A percentile compares a stretch with the other conserved stretches of the same genome.
Evolutionary conservation across 768 basidiomycete genomes (phyloP).

Genomic region (Mycena metata): DNA sequence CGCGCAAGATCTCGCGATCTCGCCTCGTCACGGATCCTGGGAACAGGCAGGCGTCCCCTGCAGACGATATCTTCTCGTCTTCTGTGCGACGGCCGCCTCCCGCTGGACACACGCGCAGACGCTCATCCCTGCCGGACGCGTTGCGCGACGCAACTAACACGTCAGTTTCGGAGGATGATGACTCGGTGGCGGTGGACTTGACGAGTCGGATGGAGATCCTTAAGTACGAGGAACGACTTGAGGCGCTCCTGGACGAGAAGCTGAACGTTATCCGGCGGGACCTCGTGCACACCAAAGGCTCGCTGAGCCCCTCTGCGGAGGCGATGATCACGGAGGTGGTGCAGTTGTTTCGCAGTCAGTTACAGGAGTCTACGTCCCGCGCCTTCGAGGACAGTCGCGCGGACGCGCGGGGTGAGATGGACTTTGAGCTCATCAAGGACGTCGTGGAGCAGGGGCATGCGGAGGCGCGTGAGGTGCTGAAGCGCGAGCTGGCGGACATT

Average conservation of each 20-base stretch:
- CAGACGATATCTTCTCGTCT: conserved; percentile 60
- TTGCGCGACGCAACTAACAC: conserved; percentile 62
- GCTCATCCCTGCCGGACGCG: conserved; percentile 71
- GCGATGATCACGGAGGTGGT: conserved; percentile 76
- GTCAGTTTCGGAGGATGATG: conserved; percentile 53
- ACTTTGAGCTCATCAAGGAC: conserved; percentile 81
- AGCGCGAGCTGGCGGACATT: conserved; percentile 69
- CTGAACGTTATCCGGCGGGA: conserved; percentile 65
- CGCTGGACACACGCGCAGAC: conserved; percentile 55
- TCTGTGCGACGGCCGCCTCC: conserved; percentile 37
- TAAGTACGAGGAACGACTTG: conserved; percentile 72
- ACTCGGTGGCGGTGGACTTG: conserved; percentile 64
- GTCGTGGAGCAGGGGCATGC: conserved; percentile 77
- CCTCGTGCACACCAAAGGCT: conserved; percentile 41
- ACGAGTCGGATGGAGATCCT: conserved; percentile 71
- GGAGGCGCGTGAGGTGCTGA: conserved; percentile 69
- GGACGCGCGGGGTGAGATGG: conserved; percentile 83
- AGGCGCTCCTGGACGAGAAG: conserved; percentile 78
- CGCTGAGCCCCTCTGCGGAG: conserved; percentile 64
- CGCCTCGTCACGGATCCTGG: conserved; percentile 74
- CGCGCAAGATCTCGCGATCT: conserved; percentile 67
- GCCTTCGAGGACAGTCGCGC: conserved; percentile 72
- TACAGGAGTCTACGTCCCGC: conserved; percentile 71
- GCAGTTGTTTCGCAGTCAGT: conserved; percentile 74
- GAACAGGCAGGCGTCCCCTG: conserved; percentile 42